A percentile compares a stretch with the other conserved stretches of the same genome.
These are phyloP conservation scores for Lichenothelia convexa DNA, from an alignment of 495 filamentous ascomycete species.

Conservation along the genomic window DNA sequence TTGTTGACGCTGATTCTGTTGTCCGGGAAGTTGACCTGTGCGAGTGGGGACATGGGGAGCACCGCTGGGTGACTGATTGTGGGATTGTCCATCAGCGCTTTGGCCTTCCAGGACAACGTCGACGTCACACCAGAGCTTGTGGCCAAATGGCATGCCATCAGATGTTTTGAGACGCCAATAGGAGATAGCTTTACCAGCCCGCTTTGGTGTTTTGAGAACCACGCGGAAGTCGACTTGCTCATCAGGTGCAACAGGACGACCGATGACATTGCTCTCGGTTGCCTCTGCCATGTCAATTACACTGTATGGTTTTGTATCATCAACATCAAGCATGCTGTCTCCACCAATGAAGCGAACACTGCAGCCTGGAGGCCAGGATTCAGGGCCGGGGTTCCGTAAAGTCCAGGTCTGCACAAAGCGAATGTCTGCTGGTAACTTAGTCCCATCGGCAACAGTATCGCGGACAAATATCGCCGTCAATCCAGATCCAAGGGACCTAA, in stretches of 20 bases:
- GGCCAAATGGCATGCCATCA: conserved; percentile 69
- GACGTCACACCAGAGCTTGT: conserved; percentile 89
- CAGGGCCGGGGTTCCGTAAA: conserved; percentile 63
- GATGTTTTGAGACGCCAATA: conserved; percentile 88
- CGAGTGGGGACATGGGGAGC: too few relatives aligned
- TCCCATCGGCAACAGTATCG: conserved; percentile 64
- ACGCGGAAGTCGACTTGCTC: conserved; percentile 68
- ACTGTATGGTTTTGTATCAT: conserved; percentile 56
- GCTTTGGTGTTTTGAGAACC: conserved; percentile 56
- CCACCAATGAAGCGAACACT: conserved; percentile 82
- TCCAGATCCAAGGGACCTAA: conserved; percentile 8
- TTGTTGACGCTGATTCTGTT: too few relatives aligned
- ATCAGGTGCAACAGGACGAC: conserved; percentile 47
- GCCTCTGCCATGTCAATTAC: conserved; percentile 50
- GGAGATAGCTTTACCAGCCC: conserved; percentile 61
- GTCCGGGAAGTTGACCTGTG: too few relatives aligned
- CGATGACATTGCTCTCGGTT: conserved; percentile 63
- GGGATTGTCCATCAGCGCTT: too few relatives aligned
- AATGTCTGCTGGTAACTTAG: conserved; percentile 42
- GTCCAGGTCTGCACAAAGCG: conserved; percentile 86
- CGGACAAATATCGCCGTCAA: conserved; percentile 60
- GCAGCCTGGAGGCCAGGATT: conserved; percentile 72
- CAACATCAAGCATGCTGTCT: conserved; percentile 84
- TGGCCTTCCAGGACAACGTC: too few relatives aligned
- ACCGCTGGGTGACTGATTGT: too few relatives aligned